Conservation (phyloP, 2,329 filamentous ascomycete genomes). For the Allantophomopsis cytisporea region DNA sequence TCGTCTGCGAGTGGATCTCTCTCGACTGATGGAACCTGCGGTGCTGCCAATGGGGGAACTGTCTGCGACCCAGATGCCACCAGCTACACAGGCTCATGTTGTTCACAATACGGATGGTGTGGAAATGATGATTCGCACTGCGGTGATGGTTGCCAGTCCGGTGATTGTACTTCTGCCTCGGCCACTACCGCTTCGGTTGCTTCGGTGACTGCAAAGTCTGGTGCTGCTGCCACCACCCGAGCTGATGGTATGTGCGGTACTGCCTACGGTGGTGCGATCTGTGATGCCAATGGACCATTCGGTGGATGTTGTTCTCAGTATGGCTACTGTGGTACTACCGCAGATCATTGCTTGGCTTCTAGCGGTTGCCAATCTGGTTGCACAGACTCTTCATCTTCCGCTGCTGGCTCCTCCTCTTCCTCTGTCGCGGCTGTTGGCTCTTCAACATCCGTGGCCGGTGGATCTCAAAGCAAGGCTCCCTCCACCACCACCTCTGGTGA, state of each 20-base stretch:
- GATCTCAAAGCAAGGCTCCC: slow-evolving; percentile 3
- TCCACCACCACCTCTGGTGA: slow-evolving; percentile 12
- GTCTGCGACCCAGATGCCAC: slow-evolving; percentile 31
- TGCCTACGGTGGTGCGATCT: slow-evolving; percentile 12
- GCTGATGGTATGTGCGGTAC: slow-evolving; percentile 15
- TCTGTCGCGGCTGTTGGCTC: slow-evolving; percentile 9
- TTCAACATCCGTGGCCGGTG: slow-evolving; percentile 4
- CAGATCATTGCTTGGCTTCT: slow-evolving; percentile 10
- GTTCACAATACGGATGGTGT: slow-evolving; percentile 26
- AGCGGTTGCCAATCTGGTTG: slow-evolving; percentile 19
- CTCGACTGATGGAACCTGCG: slow-evolving; percentile 33
- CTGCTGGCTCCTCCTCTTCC: neutral
- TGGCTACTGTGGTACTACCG: slow-evolving; percentile 17
- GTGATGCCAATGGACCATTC: slow-evolving; percentile 13
- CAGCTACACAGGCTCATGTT: slow-evolving; percentile 28
- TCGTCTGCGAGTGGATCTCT: slow-evolving; percentile 1
- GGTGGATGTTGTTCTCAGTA: slow-evolving; percentile 17
- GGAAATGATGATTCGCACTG: slow-evolving; percentile 24
- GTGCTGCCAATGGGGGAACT: slow-evolving; percentile 27
- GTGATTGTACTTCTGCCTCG: slow-evolving; percentile 16
- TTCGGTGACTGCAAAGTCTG: slow-evolving; percentile 1
- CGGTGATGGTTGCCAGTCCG: slow-evolving; percentile 23
- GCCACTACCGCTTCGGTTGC: slow-evolving; percentile 4
- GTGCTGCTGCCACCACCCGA: slow-evolving; percentile 7
- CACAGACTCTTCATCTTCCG: slow-evolving; percentile 5